Evolutionary conservation across 331 rosid species (phyloP), one percentile per base, ranked within the genome.

Genomic region (Saraca asoca): DNA sequence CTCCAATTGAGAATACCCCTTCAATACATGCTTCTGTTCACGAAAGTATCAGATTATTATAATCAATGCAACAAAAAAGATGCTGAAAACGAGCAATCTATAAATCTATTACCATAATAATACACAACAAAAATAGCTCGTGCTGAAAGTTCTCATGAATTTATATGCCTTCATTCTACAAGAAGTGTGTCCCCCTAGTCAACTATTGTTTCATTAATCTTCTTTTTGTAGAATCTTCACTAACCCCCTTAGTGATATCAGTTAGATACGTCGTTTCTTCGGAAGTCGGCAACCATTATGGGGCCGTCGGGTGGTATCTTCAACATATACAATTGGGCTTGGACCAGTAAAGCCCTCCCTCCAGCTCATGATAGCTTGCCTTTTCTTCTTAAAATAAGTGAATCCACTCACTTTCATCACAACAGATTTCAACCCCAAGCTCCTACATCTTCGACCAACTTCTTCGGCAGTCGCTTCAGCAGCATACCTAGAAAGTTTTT

Each of bases 261-360:
- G 29, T 73, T 75, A 91, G 46, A 80, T 71, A 0, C 95, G 83
- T 17, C 95, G 85, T 57, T 69, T 72, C 86, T 85, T 91, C 1
- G 86, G 95, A 54, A 75, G 91, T 24, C 95, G 77, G 79, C 97
- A 91, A 29, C 95, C 95, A 55, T 91, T 85, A 57, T 91, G 97
- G 38, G 97, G 85, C 4, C 75, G 72, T 17, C 85, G 71, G 13
- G 97, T 88, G 35, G 87, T 73, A 74, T 91, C 97, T 82, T 91
- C 97, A 35, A 88, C 35, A 69, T 69, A 83, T 19, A 84, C 82
- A 77, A 91, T 58, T 5, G 97, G 93, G 72, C 51, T 75, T 54
- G 45, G 65, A 64, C 63, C 87, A 9, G 87, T 68, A 48, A 76
- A 88, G 14, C 97, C 97, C 14, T 85, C 95, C 73, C 70, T 85